These are phyloP conservation scores for Lichtheimia ramosa DNA, from an alignment of 371 early-diverging fungal genomes.

Conservation along the genomic window DNA sequence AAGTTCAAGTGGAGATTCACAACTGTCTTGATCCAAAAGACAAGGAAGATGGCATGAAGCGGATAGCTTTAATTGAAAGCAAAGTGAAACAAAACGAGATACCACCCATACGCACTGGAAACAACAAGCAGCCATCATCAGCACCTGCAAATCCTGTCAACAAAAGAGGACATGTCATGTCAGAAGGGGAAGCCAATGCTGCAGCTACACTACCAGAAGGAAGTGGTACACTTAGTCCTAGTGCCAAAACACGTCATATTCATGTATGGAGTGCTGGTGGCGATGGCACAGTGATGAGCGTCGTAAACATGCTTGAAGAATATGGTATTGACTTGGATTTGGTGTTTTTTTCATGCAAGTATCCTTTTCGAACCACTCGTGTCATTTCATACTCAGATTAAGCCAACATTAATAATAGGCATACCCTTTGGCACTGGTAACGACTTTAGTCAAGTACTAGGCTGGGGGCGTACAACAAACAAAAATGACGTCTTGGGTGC, in stretches of 20 bases:
- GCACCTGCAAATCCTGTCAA: background rate
- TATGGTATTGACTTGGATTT: constrained; percentile 49
- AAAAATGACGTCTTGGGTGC: constrained; percentile 48
- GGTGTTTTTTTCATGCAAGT: constrained; percentile 59
- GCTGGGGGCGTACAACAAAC: constrained; percentile 64
- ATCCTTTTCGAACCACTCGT: background rate
- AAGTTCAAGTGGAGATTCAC: constrained; percentile 64
- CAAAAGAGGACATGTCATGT: background rate
- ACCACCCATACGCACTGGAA: constrained; percentile 9
- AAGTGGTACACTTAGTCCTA: background rate
- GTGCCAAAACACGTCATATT: constrained; percentile 33
- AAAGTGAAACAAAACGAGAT: constrained; percentile 25
- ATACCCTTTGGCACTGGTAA: constrained; percentile 72
- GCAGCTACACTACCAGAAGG: constrained; percentile 1
- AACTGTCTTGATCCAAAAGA: constrained; percentile 54
- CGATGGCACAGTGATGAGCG: constrained; percentile 68
- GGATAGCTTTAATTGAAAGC: constrained; percentile 27
- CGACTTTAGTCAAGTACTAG: constrained; percentile 64
- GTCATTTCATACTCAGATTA: background rate
- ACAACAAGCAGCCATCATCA: background rate
- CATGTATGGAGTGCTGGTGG: constrained; percentile 72
- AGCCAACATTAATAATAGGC: constrained; percentile 22
- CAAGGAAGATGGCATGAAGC: constrained; percentile 38
- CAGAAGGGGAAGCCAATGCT: background rate
- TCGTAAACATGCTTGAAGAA: constrained; percentile 50